Evolutionary conservation across 1,139 yeast genomes (phyloP), one percentile per base, ranked within the genome.

Genomic region (Kurtzmaniella quercitrusa): DNA sequence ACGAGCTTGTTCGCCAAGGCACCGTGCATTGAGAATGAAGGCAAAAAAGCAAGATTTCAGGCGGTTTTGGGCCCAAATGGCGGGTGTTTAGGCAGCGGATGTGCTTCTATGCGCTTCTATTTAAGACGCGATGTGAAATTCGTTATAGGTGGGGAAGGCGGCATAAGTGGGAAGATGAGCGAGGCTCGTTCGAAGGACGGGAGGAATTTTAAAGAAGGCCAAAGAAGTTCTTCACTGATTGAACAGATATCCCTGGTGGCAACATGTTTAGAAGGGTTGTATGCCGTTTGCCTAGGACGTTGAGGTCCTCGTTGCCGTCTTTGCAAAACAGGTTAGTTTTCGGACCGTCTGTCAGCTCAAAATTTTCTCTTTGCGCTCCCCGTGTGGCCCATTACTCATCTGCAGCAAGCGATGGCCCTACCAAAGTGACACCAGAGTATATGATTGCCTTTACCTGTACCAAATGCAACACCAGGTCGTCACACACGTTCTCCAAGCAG

Each of bases 361-460:
- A 27, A 27, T 6, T 27, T 3, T 27, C 6, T 27, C 31, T 27
- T 8, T 36, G 8, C 39, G n/a, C 2, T 19, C 14, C 27, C 21
- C 15, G 14, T n/a, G 11, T 4, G 4, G 27, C 33, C 33, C 16
- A 15, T 37, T 37, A 19, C 16, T 12, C 38, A 18, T 19, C 19
- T 11, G 9, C 25, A 25, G 41, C 41, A 11, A 21, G 27, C 40
- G 15, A n/a, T 29, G 34, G 8, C 3, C 11, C 24, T 10, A 25
- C 38, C n/a, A 39, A 24, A n/a, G n/a, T 31, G 11, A 17, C 34
- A 24, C 96, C 95, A 1, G 79, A 82, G 61, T 70, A 88, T 52
- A 85, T 90, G 83, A 76, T 93, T 25, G 93, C 96, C 0, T 91
- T 93, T 65, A 93, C 97, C 0, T 93, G 98, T 64, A 93, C 90